Evolutionary conservation across 2,329 filamentous ascomycete genomes (phyloP).

Genomic region (Cytospora mali): DNA sequence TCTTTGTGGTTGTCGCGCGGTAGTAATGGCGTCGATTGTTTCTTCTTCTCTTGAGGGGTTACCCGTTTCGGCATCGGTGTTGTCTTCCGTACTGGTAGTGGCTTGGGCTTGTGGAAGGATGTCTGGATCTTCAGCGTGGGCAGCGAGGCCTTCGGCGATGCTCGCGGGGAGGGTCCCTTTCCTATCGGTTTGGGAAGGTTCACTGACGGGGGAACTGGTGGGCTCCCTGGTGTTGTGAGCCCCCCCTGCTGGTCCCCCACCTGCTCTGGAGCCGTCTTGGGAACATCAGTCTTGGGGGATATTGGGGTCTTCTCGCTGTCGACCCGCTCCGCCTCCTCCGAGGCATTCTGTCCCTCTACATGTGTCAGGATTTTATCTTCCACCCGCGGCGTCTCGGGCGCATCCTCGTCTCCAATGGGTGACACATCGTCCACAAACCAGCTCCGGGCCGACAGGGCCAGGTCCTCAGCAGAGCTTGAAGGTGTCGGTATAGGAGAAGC

Average conservation of each 20-base stretch:
- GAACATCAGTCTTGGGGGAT: no score
- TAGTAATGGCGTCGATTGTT: neutral
- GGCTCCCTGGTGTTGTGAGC: neutral
- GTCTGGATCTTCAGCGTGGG: slow-evolving; percentile 29
- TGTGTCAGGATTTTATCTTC: neutral
- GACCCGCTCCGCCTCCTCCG: neutral
- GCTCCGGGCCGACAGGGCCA: slow-evolving; percentile 6
- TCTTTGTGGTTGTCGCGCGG: slow-evolving; percentile 18
- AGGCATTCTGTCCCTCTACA: neutral
- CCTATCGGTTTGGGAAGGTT: neutral
- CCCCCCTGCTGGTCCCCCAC: neutral
- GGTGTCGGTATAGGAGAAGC: neutral
- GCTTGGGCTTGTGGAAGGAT: slow-evolving; percentile 37
- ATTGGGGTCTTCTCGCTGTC: slow-evolving; percentile 5
- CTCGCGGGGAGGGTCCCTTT: slow-evolving; percentile 1
- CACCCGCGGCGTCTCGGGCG: neutral
- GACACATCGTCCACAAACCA: neutral
- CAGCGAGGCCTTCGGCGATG: slow-evolving; percentile 17
- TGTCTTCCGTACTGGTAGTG: slow-evolving; percentile 11
- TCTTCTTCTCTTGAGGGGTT: slow-evolving; percentile 6
- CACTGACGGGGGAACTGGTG: neutral
- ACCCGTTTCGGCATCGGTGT: slow-evolving; percentile 17
- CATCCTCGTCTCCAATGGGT: neutral
- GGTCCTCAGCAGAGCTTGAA: neutral
- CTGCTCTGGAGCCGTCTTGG: neutral